Evolutionary conservation across 306 rosid species (phyloP), one percentile per base, ranked within the genome.

Genomic region (Arachis stenosperma): DNA sequence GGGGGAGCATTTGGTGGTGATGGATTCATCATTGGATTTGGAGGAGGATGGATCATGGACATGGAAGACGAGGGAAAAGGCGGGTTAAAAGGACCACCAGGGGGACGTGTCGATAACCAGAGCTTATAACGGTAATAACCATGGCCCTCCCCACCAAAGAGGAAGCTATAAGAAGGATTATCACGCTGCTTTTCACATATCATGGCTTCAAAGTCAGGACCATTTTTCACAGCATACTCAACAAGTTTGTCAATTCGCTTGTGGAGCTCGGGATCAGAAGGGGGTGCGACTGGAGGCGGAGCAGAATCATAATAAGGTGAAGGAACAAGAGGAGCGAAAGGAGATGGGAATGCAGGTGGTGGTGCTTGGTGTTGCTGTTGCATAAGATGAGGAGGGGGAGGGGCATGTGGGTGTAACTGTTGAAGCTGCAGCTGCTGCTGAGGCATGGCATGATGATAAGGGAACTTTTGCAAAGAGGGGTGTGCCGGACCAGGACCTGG

Each of bases 191-290:
- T 94, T 53, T 94, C 97, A 54, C 99, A 87, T 67, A 94, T 90
- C 97, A 90, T 94, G 69, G 91, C 92, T 78, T 91, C 99, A 82
- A 94, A 94, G 61, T 91, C 97, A 7, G 97, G 99, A 7, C 97
- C 99, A 74, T 91, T 91, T 82, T 94, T 91, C 66, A 90, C 90
- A 2, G 92, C 69, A 61, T 94, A 94, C 85, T 94, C 98, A 61
- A 86, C 97, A 61, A 91, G 89, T 81, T 91, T 91, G 63, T 94
- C 99, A 55, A 94, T 86, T 37, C 97, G 88, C 80, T 94, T 94
- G 29, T 91, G 99, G 64, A 91, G 97, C 82, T 94, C 99, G 0
- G 96, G 93, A 80, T 94, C 99, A 8, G 89, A 82, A 29, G 99
- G 96, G 3, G 96, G 93, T 29, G 86, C 85, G 57, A 76, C 91